A percentile compares a stretch with the other conserved stretches of the same genome.
These are phyloP conservation scores for Boletus pseudo-olivaceus DNA, from an alignment of 768 basidiomycete species.

Conservation along the genomic window DNA sequence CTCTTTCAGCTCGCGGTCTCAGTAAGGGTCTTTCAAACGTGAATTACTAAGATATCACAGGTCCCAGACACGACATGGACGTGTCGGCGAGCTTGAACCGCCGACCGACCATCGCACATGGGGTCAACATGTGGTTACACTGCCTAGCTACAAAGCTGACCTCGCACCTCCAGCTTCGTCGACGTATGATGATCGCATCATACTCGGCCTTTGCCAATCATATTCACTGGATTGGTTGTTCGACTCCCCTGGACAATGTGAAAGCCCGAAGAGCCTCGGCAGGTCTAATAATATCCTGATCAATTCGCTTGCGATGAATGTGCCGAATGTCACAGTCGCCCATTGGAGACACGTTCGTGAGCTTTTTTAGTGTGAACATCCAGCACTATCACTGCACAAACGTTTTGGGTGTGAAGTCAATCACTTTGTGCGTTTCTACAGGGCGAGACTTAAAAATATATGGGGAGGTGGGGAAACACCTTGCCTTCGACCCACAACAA, in stretches of 20 bases:
- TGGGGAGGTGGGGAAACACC: too few relatives aligned
- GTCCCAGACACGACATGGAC: too few relatives aligned
- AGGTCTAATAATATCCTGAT: neutral
- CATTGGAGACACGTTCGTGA: too few relatives aligned
- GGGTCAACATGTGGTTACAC: neutral
- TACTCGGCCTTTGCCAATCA: neutral
- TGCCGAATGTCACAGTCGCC: neutral
- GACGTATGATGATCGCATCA: neutral
- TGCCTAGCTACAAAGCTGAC: neutral
- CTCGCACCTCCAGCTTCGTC: neutral
- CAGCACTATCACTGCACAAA: too few relatives aligned
- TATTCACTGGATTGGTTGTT: neutral
- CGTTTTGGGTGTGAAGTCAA: too few relatives aligned
- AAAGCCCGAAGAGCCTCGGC: neutral
- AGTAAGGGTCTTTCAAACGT: neutral
- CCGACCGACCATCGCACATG: neutral
- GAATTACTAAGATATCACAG: neutral
- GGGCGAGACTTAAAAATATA: too few relatives aligned
- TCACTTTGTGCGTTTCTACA: too few relatives aligned
- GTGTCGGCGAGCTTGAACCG: neutral
- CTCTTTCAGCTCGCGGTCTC: neutral
- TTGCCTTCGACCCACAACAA: too few relatives aligned
- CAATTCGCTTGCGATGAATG: neutral
- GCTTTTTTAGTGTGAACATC: neutral
- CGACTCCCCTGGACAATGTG: neutral